phyloP scores from a whole-genome alignment of 352 stramenopile species.

The Pilasporangium apinafurcum region DNA sequence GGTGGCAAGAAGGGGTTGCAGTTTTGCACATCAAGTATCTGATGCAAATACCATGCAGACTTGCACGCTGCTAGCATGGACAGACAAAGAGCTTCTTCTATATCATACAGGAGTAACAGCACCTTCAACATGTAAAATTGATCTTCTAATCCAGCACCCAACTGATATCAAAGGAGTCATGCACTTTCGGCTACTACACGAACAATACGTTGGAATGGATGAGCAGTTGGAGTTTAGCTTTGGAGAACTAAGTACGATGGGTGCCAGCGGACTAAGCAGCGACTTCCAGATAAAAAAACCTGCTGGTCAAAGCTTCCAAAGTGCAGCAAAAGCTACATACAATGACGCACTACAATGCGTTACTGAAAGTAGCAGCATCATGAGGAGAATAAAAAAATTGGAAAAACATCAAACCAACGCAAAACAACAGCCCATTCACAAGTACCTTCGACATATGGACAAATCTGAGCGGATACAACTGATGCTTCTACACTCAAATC shows the following conservation, averaged over 20 bases:
- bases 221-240: slow-evolving; percentile 5
- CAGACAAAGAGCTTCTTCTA: slow-evolving; percentile 8
- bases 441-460: slow-evolving; percentile 15
- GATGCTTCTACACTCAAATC: too few species aligned
- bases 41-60: background rate
- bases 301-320: too few species aligned
- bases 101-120: slow-evolving; percentile 6
- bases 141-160: background rate
- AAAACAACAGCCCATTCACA: slow-evolving; percentile 36
- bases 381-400: slow-evolving; percentile 43
- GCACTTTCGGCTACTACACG: slow-evolving; percentile 16
- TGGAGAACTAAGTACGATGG: too few species aligned
- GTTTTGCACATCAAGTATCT: too few species aligned
- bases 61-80: slow-evolving; percentile 8
- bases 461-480: too few species aligned
- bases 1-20: background rate
- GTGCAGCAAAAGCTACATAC: too few species aligned
- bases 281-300: too few species aligned
- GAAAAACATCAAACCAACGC: slow-evolving; percentile 32
- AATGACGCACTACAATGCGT: too few species aligned
- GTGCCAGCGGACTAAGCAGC: too few species aligned
- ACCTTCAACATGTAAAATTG: background rate
- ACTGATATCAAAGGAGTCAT: slow-evolving; percentile 4
- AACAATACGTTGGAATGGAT: slow-evolving; percentile 17
- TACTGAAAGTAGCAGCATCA: slow-evolving; percentile 31